Conservation (phyloP, 108 stramenopile genomes). For the Cyclotella cryptica region DNA sequence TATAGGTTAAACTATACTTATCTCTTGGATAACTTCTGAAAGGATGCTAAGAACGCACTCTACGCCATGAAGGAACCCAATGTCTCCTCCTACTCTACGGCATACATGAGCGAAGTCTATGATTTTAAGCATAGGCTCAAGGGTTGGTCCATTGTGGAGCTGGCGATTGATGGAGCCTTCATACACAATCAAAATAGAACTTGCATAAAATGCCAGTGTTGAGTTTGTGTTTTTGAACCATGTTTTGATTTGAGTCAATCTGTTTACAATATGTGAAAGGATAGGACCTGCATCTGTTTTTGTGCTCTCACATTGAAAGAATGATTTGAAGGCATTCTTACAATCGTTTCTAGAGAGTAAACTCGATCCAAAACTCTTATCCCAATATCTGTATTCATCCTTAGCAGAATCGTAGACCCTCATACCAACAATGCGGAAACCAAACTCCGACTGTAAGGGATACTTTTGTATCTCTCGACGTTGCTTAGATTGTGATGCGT, state of each 20-base stretch:
- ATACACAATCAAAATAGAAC: conserved; percentile 81
- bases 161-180: conserved; percentile 56
- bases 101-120: conserved; percentile 88
- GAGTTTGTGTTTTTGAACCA: conserved; percentile 73
- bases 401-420: conserved; percentile 69
- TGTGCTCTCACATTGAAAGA: conserved; percentile 50
- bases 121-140: conserved; percentile 64
- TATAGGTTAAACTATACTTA: too few species aligned
- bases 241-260: conserved; percentile 50
- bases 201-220: conserved; percentile 69
- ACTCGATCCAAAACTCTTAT: conserved; percentile 72
- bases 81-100: conserved; percentile 61
- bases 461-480: conserved; percentile 73
- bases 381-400: conserved; percentile 57
- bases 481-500: conserved; percentile 70
- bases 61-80: conserved; percentile 65
- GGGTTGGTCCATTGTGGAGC: not conserved
- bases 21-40: conserved; percentile 47
- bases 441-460: conserved; percentile 71
- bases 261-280: conserved; percentile 36
- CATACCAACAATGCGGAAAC: conserved; percentile 88
- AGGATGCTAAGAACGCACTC: conserved; percentile 53
- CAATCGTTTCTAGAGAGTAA: conserved; percentile 55
- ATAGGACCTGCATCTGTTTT: not conserved
- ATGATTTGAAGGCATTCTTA: conserved; percentile 59